Evolutionary conservation across 2,329 filamentous ascomycete genomes (phyloP).

Genomic region (Plectosphaerella sp.): DNA sequence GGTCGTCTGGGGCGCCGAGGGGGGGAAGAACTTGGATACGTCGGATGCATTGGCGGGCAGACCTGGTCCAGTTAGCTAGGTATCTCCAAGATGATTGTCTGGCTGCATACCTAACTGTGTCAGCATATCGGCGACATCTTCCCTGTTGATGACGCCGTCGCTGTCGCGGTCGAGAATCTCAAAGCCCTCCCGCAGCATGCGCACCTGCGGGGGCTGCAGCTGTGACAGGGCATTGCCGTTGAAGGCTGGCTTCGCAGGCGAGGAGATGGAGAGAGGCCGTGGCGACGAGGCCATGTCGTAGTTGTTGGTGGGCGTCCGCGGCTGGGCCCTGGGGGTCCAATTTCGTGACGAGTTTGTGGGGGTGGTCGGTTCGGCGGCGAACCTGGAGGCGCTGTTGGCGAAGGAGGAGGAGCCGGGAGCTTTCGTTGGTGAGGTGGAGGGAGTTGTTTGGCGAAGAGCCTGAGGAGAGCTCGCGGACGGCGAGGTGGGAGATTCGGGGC

Average conservation of each 20-base stretch:
- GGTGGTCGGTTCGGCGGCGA: slow-evolving; percentile 36
- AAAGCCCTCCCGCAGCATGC: slow-evolving; percentile 87
- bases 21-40: slow-evolving; percentile 78
- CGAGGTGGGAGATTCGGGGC: slow-evolving; percentile 59
- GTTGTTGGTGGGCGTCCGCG: slow-evolving; percentile 13
- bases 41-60: slow-evolving; percentile 68
- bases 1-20: slow-evolving; percentile 66
- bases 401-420: slow-evolving; percentile 13
- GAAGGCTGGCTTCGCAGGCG: slow-evolving; percentile 29
- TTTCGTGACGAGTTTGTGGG: slow-evolving; percentile 28
- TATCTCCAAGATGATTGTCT: not conserved
- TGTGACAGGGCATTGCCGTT: slow-evolving; percentile 60
- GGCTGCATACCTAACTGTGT: slow-evolving; percentile 64
- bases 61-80: slow-evolving; percentile 40
- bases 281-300: slow-evolving; percentile 31
- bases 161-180: slow-evolving; percentile 88
- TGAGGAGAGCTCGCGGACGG: slow-evolving; percentile 38
- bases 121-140: slow-evolving; percentile 85
- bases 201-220: slow-evolving; percentile 75
- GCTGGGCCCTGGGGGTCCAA: slow-evolving; percentile 29
- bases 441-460: slow-evolving; percentile 58
- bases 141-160: slow-evolving; percentile 74
- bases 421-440: slow-evolving; percentile 57
- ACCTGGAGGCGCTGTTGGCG: slow-evolving; percentile 19
- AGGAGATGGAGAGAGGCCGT: slow-evolving; percentile 24